phyloP scores from a whole-genome alignment of 2,329 filamentous ascomycete species.

The Fusarium paranaense region DNA sequence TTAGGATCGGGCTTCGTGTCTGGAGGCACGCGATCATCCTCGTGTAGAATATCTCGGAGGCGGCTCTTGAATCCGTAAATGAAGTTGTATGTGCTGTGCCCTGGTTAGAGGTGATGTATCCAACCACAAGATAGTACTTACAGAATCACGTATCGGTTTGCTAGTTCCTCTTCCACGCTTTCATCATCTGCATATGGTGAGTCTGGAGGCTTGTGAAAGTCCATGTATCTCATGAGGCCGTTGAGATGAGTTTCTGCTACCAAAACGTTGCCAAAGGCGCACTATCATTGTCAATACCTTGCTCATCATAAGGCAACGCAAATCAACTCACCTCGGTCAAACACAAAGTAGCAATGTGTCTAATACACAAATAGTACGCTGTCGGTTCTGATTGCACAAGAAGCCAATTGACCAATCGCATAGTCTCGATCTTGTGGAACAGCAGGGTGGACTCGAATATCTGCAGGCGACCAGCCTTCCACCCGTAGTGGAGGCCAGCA shows the following conservation, averaged over 20 bases:
- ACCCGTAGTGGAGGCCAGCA: constrained; percentile 36
- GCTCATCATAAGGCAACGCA: rapidly evolving
- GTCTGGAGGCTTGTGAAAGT: constrained; percentile 16
- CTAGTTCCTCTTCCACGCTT: constrained; percentile 30
- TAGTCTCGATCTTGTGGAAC: constrained; percentile 37
- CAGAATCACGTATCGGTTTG: constrained; percentile 34
- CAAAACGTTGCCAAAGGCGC: constrained; percentile 27
- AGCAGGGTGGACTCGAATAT: constrained; percentile 32
- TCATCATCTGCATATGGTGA: background rate
- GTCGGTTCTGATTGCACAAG: background rate
- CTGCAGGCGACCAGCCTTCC: constrained; percentile 26
- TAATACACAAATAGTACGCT: constrained; percentile 11
- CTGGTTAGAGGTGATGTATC: background rate
- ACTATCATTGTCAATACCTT: constrained; percentile 9
- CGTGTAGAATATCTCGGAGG: constrained; percentile 21
- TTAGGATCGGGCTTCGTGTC: background rate
- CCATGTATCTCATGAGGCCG: constrained; percentile 38
- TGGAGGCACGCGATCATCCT: background rate
- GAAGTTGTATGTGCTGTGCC: constrained; percentile 32
- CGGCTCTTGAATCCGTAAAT: constrained; percentile 39
- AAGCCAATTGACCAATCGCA: constrained; percentile 31
- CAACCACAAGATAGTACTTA: background rate
- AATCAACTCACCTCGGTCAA: constrained; percentile 28
- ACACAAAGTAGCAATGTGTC: constrained; percentile 33
- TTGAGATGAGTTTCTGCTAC: constrained; percentile 32